Evolutionary conservation across 768 basidiomycete species (phyloP).

Genomic region (Chalciporus piperatus): DNA sequence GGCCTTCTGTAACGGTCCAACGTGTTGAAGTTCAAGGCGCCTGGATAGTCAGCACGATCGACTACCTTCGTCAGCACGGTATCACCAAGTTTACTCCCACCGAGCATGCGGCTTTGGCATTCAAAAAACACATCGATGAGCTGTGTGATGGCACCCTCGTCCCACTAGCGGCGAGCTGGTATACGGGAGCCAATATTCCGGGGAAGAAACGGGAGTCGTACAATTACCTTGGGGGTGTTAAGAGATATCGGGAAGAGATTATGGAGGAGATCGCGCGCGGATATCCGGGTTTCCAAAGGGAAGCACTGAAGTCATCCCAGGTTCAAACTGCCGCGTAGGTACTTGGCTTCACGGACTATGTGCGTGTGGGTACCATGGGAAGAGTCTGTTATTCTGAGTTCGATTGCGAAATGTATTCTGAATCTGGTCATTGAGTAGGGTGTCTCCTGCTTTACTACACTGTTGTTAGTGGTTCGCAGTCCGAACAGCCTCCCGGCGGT

Average conservation of each 20-base stretch:
- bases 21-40: slow-evolving; percentile 1
- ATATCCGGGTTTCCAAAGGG: slow-evolving; percentile 11
- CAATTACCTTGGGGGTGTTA: slow-evolving; percentile 1
- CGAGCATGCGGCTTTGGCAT: background rate
- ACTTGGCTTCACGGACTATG: too few species aligned
- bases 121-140: slow-evolving; percentile 11
- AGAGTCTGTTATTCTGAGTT: too few species aligned
- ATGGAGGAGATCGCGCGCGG: slow-evolving; percentile 5
- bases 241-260: slow-evolving; percentile 1
- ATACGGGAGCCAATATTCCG: slow-evolving; percentile 8
- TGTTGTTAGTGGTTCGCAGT: too few species aligned
- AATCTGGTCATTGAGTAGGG: too few species aligned
- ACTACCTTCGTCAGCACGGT: slow-evolving; percentile 4
- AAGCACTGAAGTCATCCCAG: background rate
- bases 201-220: slow-evolving; percentile 10
- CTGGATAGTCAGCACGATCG: slow-evolving; percentile 13
- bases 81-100: slow-evolving; percentile 17
- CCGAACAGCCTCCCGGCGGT: too few species aligned
- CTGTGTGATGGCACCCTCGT: background rate
- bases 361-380: too few species aligned
- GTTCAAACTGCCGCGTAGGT: background rate
- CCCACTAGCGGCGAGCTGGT: slow-evolving; percentile 1
- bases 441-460: too few species aligned
- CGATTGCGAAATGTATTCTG: too few species aligned
- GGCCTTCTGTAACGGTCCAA: slow-evolving; percentile 7